Percentiles rank a stretch among this genome's conserved stretches.
These are phyloP conservation scores for Evernia prunastri DNA, from an alignment of 495 filamentous ascomycete genomes.

Conservation along the genomic window DNA sequence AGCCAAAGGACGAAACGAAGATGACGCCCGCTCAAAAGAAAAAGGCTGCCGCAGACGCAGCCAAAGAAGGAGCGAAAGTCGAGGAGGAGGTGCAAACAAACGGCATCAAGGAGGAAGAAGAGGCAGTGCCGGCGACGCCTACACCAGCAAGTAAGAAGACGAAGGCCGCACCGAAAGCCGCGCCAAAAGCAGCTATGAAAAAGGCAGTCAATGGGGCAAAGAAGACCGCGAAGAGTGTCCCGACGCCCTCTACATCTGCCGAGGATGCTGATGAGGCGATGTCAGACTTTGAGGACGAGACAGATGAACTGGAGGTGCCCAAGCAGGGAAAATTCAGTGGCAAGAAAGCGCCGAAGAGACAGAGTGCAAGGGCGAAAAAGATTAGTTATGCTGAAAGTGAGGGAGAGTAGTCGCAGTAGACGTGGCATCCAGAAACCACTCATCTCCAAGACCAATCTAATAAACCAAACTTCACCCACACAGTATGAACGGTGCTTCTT, in stretches of 20 bases:
- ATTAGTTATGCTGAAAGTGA: constrained; percentile 44
- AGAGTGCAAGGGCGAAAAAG: constrained; percentile 35
- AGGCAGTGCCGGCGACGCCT: constrained; percentile 5
- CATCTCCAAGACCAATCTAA: not conserved
- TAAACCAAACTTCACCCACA: too few species aligned
- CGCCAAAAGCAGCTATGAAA: constrained; percentile 21
- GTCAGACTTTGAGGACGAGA: constrained; percentile 21
- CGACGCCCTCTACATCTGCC: constrained; percentile 26
- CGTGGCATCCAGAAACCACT: not conserved
- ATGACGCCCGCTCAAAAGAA: constrained; percentile 32
- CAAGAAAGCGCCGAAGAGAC: constrained; percentile 14
- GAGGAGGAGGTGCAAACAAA: constrained; percentile 27
- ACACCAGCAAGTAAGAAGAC: constrained; percentile 25
- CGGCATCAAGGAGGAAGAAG: constrained; percentile 18
- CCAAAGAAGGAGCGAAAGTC: constrained; percentile 26
- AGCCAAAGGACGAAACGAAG: constrained; percentile 30
- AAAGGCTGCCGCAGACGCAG: constrained; percentile 26
- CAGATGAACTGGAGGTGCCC: constrained; percentile 20
- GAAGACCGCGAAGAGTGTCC: constrained; percentile 28
- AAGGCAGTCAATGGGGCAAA: constrained; percentile 22
- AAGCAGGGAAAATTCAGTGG: constrained; percentile 21
- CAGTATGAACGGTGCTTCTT: too few species aligned
- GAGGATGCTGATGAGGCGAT: constrained; percentile 29
- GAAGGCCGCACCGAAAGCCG: constrained; percentile 23
- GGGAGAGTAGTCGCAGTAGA: constrained; percentile 15